These are phyloP conservation scores for Kwoniella sp. DNA, from an alignment of 768 basidiomycete species.

Conservation along the genomic window DNA sequence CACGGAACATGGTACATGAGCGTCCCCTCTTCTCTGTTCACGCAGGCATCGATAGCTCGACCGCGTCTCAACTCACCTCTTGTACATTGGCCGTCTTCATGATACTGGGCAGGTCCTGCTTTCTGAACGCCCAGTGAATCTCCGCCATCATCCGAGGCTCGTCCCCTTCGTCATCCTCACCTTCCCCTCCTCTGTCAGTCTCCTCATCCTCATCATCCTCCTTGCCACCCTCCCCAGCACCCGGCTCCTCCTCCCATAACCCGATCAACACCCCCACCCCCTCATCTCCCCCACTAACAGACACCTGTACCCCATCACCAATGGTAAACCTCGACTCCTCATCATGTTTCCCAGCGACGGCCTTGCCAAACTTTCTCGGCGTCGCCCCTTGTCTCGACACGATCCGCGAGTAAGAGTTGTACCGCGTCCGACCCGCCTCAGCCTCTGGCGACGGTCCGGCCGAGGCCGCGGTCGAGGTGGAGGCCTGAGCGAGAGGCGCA, in stretches of 20 bases:
- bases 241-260: constrained; percentile 39
- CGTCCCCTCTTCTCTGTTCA: too few species aligned
- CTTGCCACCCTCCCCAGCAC: constrained; percentile 1
- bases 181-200: constrained; percentile 13
- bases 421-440: constrained; percentile 3
- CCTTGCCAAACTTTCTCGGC: constrained; percentile 4
- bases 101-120: constrained; percentile 42
- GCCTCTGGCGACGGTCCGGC: background rate
- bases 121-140: constrained; percentile 48
- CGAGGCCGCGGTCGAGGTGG: background rate
- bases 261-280: constrained; percentile 43
- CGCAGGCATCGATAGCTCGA: too few species aligned
- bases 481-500: constrained; percentile 4
- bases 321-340: constrained; percentile 37
- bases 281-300: constrained; percentile 37
- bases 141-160: constrained; percentile 41
- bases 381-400: constrained; percentile 5
- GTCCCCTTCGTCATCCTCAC: constrained; percentile 23
- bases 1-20: background rate
- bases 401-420: constrained; percentile 28
- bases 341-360: constrained; percentile 20
- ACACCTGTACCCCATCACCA: constrained; percentile 45
- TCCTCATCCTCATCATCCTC: constrained; percentile 19
- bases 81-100: constrained; percentile 44
- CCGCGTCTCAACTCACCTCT: constrained; percentile 38